Evolutionary conservation across 23 red algal genomes (phyloP).

Genomic region (Agarophyton chilense): DNA sequence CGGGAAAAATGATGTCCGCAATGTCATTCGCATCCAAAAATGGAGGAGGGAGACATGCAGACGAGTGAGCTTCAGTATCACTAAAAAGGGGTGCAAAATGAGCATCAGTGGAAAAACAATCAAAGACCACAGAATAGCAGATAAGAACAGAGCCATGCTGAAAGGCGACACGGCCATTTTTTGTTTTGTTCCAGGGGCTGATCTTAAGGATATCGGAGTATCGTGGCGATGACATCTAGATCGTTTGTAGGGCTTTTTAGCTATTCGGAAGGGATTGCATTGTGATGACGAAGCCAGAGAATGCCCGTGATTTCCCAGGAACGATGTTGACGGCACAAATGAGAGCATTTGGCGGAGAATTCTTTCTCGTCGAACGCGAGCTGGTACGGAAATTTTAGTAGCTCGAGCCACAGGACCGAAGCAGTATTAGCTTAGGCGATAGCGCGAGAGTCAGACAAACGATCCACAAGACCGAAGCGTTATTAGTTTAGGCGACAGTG

Average conservation of each 20-base stretch:
- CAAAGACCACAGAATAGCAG: neutral
- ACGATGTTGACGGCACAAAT: neutral
- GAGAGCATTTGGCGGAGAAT: neutral
- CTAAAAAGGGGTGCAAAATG: slow-evolving; percentile 4
- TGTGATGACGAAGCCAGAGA: neutral
- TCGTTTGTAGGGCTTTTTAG: neutral
- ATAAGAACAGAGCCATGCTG: neutral
- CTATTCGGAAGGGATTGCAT: neutral
- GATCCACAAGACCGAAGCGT: no score
- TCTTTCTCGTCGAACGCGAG: neutral
- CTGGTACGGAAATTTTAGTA: no score
- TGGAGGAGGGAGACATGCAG: neutral
- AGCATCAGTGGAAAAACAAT: slow-evolving; percentile 16
- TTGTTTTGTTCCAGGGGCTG: neutral
- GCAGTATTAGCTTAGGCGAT: no score
- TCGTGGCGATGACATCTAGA: neutral
- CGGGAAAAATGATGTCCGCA: slow-evolving; percentile 19
- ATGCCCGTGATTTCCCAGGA: neutral
- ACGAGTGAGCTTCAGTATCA: neutral
- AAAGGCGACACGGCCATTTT: neutral
- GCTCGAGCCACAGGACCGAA: no score
- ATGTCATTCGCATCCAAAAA: slow-evolving; percentile 22
- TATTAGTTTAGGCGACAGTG: no score
- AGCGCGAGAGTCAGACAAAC: no score
- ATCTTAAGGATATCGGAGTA: neutral